These are phyloP conservation scores for Aulographum hederae DNA, from an alignment of 2,329 filamentous ascomycete species.

Conservation along the genomic window DNA sequence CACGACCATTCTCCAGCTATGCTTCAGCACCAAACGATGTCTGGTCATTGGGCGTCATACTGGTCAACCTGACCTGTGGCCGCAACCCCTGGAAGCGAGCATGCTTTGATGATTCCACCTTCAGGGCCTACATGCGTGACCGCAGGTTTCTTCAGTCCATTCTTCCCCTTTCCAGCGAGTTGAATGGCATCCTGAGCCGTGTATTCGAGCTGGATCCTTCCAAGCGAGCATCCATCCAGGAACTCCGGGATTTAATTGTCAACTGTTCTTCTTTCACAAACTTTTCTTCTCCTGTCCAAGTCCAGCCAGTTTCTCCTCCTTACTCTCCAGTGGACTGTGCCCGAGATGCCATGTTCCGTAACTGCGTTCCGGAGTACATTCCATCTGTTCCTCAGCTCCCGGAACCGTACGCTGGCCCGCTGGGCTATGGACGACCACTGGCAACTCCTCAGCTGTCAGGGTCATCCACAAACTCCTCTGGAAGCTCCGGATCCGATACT, in stretches of 20 bases:
- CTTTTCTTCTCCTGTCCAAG: constrained; percentile 14
- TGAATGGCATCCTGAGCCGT: constrained; percentile 70
- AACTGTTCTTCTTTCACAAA: constrained; percentile 58
- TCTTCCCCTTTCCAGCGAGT: constrained; percentile 71
- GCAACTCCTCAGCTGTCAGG: constrained; percentile 12
- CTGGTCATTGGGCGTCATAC: constrained; percentile 94
- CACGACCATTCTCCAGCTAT: constrained; percentile 57
- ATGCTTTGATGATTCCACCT: constrained; percentile 82
- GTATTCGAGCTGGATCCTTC: constrained; percentile 79
- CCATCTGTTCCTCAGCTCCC: constrained; percentile 11
- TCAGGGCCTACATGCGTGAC: constrained; percentile 74
- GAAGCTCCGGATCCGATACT: constrained; percentile 19
- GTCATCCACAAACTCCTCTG: constrained; percentile 11
- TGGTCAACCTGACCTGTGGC: constrained; percentile 93
- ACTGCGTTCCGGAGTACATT: constrained; percentile 1
- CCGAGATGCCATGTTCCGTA: not conserved
- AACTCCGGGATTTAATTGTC: constrained; percentile 61
- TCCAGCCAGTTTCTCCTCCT: constrained; percentile 16
- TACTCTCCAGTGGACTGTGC: constrained; percentile 20
- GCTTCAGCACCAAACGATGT: constrained; percentile 89
- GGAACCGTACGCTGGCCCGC: constrained; percentile 11
- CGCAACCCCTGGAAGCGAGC: constrained; percentile 98
- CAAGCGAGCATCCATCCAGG: constrained; percentile 62
- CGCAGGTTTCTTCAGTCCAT: constrained; percentile 82
- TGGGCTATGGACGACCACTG: constrained; percentile 9